phyloP scores from a whole-genome alignment of 164 flowering plant species.

The Berberis vulgaris region DNA sequence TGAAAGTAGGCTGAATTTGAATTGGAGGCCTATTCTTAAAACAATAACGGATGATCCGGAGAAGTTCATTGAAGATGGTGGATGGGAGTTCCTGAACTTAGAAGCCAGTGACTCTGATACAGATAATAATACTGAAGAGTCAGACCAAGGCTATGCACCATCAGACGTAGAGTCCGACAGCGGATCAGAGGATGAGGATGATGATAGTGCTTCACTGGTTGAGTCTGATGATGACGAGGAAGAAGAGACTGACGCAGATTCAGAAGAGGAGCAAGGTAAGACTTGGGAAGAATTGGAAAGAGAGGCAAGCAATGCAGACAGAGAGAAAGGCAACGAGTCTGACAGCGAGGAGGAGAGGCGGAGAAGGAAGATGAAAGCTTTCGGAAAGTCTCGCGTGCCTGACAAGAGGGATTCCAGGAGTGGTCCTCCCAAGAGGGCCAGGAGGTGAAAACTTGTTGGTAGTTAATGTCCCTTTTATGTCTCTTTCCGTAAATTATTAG shows the following conservation, averaged over 20 bases:
- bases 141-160: constrained; percentile 71
- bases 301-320: not conserved
- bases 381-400: not conserved
- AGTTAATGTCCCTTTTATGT: no score
- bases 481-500: no score
- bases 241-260: constrained; percentile 21
- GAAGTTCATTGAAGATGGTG: constrained; percentile 70
- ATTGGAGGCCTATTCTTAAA: constrained; percentile 64
- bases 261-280: not conserved
- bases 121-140: constrained; percentile 47
- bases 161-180: constrained; percentile 61
- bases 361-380: not conserved
- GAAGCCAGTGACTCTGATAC: constrained; percentile 75
- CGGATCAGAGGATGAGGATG: constrained; percentile 53
- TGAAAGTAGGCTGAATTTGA: constrained; percentile 13
- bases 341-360: not conserved
- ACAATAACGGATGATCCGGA: constrained; percentile 70
- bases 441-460: not conserved
- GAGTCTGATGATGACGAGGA: constrained; percentile 80
- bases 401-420: not conserved
- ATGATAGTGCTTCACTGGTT: constrained; percentile 65
- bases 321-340: not conserved
- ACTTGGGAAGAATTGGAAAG: not conserved
- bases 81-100: constrained; percentile 84
- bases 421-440: not conserved